Evolutionary conservation across 176 grass and related monocot species (phyloP).

Genomic region (Bonia amplexicaulis): DNA sequence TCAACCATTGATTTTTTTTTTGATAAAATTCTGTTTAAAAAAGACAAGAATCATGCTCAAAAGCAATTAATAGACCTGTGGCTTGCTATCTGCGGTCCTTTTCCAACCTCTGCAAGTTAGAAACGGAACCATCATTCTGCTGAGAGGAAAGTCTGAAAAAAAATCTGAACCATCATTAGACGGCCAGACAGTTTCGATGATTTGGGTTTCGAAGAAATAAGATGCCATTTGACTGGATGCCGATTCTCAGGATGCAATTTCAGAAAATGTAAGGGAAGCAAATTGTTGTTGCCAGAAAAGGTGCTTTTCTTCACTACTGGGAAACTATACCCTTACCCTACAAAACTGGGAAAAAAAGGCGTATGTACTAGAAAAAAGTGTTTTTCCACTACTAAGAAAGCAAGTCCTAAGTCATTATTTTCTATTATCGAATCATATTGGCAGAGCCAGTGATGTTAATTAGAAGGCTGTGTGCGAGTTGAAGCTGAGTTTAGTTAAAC

Average conservation of each 20-base stretch:
- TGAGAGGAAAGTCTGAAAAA: neutral
- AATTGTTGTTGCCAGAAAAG: neutral
- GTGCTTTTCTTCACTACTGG: neutral
- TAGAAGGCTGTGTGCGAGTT: neutral
- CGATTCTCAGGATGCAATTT: neutral
- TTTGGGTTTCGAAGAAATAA: conserved; percentile 15
- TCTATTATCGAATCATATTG: neutral
- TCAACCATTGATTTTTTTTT: neutral
- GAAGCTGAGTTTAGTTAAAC: conserved; percentile 12
- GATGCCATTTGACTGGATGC: conserved; percentile 23
- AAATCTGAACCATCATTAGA: conserved; percentile 9
- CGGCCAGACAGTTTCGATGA: neutral
- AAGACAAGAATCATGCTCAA: conserved; percentile 7
- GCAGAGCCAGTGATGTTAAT: neutral
- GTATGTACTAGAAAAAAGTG: neutral
- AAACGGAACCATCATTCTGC: conserved; percentile 12
- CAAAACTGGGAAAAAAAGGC: neutral
- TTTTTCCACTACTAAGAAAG: neutral
- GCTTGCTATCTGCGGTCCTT: conserved; percentile 29
- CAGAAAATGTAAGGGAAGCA: neutral
- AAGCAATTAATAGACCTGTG: conserved; percentile 25
- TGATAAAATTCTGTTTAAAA: neutral
- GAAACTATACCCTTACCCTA: neutral
- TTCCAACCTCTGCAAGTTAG: conserved; percentile 22
- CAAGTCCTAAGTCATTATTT: neutral